These are phyloP conservation scores for Solanum raphanifolium DNA, from an alignment of 257 asterid genomes.

Conservation along the genomic window DNA sequence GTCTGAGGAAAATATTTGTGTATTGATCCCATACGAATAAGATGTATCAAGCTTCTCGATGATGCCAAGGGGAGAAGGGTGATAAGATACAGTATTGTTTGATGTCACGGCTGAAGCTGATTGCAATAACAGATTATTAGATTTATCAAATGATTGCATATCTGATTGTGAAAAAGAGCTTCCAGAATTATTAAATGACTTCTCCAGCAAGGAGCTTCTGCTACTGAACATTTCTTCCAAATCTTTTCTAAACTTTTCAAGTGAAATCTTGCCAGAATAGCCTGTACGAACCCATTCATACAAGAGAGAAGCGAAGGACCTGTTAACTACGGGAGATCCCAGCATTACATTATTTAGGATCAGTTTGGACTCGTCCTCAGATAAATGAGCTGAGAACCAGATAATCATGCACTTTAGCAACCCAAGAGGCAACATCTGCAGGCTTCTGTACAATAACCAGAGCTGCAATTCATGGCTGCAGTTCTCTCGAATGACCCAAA, in stretches of 20 bases:
- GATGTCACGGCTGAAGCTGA: constrained; percentile 19
- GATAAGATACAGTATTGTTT: background rate
- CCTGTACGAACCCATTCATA: constrained; percentile 50
- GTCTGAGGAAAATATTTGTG: constrained; percentile 40
- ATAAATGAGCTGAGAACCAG: constrained; percentile 68
- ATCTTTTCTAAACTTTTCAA: constrained; percentile 41
- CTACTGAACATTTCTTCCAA: constrained; percentile 44
- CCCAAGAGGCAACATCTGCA: constrained; percentile 75
- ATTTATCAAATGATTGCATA: constrained; percentile 1
- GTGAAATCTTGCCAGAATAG: constrained; percentile 56
- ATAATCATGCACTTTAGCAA: constrained; percentile 50
- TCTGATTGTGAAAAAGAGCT: constrained; percentile 3
- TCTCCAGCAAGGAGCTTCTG: constrained; percentile 49
- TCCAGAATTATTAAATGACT: constrained; percentile 18
- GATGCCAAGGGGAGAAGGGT: background rate
- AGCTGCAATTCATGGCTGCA: constrained; percentile 54
- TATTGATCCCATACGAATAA: constrained; percentile 28
- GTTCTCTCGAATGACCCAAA: constrained; percentile 37
- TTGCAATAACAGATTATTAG: constrained; percentile 23
- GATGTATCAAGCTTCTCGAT: constrained; percentile 16
- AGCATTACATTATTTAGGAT: constrained; percentile 37
- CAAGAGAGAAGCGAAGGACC: constrained; percentile 36
- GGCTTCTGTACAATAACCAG: constrained; percentile 63
- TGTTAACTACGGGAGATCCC: constrained; percentile 37
- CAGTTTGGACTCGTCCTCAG: constrained; percentile 44